A percentile compares a stretch with the other conserved stretches of the same genome.
Conservation (phyloP, 306 rosid species). For the Cucurbita moschata region DNA sequence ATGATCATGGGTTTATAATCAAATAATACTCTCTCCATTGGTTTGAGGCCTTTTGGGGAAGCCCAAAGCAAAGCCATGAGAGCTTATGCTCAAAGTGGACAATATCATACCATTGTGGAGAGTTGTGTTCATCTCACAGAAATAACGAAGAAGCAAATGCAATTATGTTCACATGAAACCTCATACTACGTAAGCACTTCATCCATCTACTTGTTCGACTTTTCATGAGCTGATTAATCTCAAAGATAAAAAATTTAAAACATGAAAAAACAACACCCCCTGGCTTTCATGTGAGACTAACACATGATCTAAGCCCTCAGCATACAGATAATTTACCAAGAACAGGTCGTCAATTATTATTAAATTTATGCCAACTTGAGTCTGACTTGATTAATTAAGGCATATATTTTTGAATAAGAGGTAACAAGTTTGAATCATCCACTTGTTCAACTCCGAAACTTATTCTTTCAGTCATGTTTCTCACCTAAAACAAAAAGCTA, state of each 20-base stretch:
- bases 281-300: background rate
- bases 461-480: background rate
- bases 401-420: too few species aligned
- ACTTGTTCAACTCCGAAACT: too few species aligned
- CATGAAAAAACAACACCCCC: background rate
- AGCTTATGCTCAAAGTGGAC: too few species aligned
- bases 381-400: too few species aligned
- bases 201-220: background rate
- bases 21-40: too few species aligned
- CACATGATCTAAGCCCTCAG: background rate
- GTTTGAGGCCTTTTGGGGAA: too few species aligned
- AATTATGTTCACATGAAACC: background rate
- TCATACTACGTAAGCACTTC: background rate
- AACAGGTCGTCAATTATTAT: background rate
- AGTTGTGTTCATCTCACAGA: too few species aligned
- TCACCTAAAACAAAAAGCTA: background rate
- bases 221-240: background rate
- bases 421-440: too few species aligned
- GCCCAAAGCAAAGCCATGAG: too few species aligned
- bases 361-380: background rate
- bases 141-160: constrained; percentile 4
- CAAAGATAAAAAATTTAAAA: background rate
- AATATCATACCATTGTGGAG: too few species aligned
- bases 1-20: too few species aligned
- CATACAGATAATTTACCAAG: background rate